Conservation (phyloP, 2,329 filamentous ascomycete genomes). For the Spiromastix sp. region DNA sequence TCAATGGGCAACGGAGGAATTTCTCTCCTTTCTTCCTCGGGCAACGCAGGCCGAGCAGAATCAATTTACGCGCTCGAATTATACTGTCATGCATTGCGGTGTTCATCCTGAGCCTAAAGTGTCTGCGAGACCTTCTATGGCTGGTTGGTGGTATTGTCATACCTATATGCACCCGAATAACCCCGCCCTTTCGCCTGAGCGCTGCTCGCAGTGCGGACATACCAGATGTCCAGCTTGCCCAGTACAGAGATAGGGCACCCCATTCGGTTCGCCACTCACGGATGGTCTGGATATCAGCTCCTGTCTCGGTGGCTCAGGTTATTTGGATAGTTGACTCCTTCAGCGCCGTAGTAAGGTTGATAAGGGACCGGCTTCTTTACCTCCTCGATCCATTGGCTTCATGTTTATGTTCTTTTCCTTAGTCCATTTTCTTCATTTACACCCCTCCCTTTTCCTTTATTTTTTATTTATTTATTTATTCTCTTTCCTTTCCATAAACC, state of each 20-base stretch:
- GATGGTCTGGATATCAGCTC: no score
- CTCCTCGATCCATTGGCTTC: not conserved
- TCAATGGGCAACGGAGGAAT: not conserved
- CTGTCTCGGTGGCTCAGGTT: no score
- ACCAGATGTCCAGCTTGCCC: conserved; percentile 5
- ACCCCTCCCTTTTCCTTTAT: not conserved
- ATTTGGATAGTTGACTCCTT: no score
- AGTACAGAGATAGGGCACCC: no score
- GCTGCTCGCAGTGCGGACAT: conserved; percentile 11
- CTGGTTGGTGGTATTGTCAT: conserved; percentile 11
- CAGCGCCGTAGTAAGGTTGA: no score
- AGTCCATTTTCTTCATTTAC: not conserved
- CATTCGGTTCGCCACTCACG: no score
- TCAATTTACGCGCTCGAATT: not conserved
- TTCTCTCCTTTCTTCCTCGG: conserved; percentile 1
- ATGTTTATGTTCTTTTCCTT: not conserved
- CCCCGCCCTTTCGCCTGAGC: conserved; percentile 6
- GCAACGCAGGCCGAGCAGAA: not conserved
- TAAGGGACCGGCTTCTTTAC: not conserved
- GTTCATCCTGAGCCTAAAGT: not conserved
- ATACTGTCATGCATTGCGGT: conserved; percentile 2
- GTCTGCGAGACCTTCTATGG: conserved; percentile 3
- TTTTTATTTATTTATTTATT: not conserved
- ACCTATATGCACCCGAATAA: conserved; percentile 11
- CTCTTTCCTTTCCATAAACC: not conserved